phyloP scores from a whole-genome alignment of 1,284 basidiomycete species.

The Moesziomyces parantarcticus region DNA sequence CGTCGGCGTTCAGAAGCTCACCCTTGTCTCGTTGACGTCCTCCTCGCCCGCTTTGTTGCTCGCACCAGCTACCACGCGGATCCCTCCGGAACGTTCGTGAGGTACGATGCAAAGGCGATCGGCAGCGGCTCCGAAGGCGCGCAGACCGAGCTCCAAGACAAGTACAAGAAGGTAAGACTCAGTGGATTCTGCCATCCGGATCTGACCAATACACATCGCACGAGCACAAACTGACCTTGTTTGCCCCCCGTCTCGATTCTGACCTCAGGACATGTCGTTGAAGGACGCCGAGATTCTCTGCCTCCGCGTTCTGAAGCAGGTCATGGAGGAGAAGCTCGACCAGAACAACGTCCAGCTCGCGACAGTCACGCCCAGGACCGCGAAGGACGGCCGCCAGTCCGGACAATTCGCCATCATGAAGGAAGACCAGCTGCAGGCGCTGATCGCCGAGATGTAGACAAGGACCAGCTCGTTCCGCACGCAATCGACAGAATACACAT shows the following conservation, averaged over 20 bases:
- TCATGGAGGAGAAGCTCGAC: slow-evolving; percentile 99
- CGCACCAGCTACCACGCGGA: slow-evolving; percentile 79
- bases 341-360: slow-evolving; percentile 98
- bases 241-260: not conserved
- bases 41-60: slow-evolving; percentile 2
- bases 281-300: slow-evolving; percentile 87
- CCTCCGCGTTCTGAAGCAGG: slow-evolving; percentile 92
- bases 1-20: not conserved
- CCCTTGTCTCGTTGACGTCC: not conserved
- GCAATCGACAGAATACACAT: not conserved
- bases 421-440: slow-evolving; percentile 59
- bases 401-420: slow-evolving; percentile 65
- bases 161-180: slow-evolving; percentile 86
- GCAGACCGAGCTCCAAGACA: slow-evolving; percentile 95
- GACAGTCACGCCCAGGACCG: slow-evolving; percentile 68
- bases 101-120: slow-evolving; percentile 98
- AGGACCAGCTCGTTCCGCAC: not conserved
- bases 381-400: slow-evolving; percentile 59
- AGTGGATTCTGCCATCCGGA: not conserved
- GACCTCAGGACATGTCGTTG: slow-evolving; percentile 84
- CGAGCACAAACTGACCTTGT: not conserved
- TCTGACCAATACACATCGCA: too few species aligned
- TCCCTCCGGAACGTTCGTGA: slow-evolving; percentile 97
- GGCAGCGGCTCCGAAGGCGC: slow-evolving; percentile 98
- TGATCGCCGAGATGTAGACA: slow-evolving; percentile 65